These are phyloP conservation scores for Mycosarcoma maydis DNA, from an alignment of 1,284 basidiomycete species.

Conservation along the genomic window DNA sequence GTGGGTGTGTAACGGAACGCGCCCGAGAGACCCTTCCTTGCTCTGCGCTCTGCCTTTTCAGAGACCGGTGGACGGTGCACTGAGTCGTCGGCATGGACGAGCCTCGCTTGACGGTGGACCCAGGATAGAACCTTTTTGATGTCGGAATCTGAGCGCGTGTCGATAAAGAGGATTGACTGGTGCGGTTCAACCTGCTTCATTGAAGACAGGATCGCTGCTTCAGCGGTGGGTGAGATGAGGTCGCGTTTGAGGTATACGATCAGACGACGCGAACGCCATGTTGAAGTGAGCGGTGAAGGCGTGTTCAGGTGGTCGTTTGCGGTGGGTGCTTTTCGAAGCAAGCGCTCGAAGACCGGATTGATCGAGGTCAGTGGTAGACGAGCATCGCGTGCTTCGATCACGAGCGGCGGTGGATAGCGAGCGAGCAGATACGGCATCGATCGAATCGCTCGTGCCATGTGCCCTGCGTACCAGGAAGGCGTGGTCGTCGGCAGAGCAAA, in stretches of 20 bases:
- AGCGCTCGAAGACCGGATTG: slow-evolving; percentile 75
- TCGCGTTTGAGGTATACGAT: slow-evolving; percentile 94
- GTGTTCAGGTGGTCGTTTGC: slow-evolving; percentile 35
- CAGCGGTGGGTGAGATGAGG: slow-evolving; percentile 83
- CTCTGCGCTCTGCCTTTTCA: slow-evolving; percentile 30
- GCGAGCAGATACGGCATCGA: slow-evolving; percentile 71
- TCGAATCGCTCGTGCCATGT: slow-evolving; percentile 74
- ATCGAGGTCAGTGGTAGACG: slow-evolving; percentile 92
- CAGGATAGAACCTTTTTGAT: slow-evolving; percentile 69
- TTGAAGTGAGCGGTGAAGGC: neutral
- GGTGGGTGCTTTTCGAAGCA: slow-evolving; percentile 57
- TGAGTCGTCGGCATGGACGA: slow-evolving; percentile 14
- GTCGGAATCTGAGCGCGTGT: slow-evolving; percentile 69
- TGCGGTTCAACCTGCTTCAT: slow-evolving; percentile 67
- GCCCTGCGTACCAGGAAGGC: slow-evolving; percentile 96
- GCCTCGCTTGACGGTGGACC: slow-evolving; percentile 57
- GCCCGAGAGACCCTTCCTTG: slow-evolving; percentile 56
- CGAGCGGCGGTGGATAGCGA: slow-evolving; percentile 79
- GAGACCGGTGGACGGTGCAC: slow-evolving; percentile 4
- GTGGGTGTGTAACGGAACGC: slow-evolving; percentile 63
- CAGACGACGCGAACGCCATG: slow-evolving; percentile 71
- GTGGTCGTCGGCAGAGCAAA: slow-evolving; percentile 70
- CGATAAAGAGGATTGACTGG: slow-evolving; percentile 71
- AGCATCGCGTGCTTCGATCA: slow-evolving; percentile 92
- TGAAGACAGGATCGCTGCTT: slow-evolving; percentile 71